Conservation (phyloP, 768 basidiomycete species). For the Pleurotus cornucopiae region DNA sequence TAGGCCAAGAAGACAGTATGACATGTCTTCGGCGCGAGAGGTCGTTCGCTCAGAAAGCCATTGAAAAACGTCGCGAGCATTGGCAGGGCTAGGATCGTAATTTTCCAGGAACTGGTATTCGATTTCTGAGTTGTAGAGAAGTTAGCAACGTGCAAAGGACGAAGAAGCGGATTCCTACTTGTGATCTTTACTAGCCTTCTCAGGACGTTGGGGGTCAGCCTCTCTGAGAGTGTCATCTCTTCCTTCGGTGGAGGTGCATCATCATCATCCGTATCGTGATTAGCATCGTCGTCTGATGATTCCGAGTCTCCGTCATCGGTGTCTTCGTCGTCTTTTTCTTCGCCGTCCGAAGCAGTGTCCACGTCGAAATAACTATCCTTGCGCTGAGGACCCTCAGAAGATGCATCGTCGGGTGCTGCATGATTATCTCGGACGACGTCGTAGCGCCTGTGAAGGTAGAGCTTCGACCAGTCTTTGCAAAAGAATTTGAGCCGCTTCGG, state of each 20-base stretch:
- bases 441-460: neutral
- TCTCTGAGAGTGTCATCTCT: too few species aligned
- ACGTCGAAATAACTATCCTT: neutral
- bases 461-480: neutral
- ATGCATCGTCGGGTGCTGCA: neutral
- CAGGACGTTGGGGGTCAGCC: neutral
- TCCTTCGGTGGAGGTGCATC: too few species aligned
- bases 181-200: neutral
- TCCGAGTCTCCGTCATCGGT: neutral
- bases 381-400: neutral
- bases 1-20: conserved; percentile 2
- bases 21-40: neutral
- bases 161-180: neutral
- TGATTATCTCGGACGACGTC: neutral
- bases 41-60: neutral
- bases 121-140: too few species aligned
- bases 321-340: neutral
- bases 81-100: too few species aligned
- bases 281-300: too few species aligned
- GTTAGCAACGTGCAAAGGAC: too few species aligned
- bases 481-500: neutral
- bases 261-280: too few species aligned
- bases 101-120: too few species aligned
- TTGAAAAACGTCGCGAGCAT: neutral
- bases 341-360: too few species aligned